Percentiles rank a stretch among this genome's conserved stretches.
These are phyloP conservation scores for Orbilia quercus DNA, from an alignment of 2,329 filamentous ascomycete species.

Conservation along the genomic window DNA sequence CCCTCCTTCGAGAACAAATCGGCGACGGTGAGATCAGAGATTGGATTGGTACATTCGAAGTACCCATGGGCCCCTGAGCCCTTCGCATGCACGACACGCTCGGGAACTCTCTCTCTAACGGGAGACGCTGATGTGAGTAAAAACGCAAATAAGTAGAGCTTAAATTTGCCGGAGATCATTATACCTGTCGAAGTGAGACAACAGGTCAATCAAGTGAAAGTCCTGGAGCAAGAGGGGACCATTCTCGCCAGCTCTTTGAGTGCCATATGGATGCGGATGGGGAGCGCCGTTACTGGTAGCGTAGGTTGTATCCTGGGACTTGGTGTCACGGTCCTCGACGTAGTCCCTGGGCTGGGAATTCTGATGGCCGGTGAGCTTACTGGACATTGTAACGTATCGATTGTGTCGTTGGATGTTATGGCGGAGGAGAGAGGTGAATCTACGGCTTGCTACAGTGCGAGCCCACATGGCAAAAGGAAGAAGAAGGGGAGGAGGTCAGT, in stretches of 20 bases:
- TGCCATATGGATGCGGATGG: constrained; percentile 70
- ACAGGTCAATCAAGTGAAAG: constrained; percentile 73
- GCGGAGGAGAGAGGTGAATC: constrained; percentile 20
- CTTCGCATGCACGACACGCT: constrained; percentile 63
- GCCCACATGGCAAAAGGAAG: constrained; percentile 29
- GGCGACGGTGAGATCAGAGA: constrained; percentile 68
- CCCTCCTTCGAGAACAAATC: constrained; percentile 71
- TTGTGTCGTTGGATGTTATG: constrained; percentile 16
- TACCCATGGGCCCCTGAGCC: constrained; percentile 65
- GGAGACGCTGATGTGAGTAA: background rate
- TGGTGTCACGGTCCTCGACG: constrained; percentile 42
- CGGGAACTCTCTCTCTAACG: constrained; percentile 65
- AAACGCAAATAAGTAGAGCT: background rate
- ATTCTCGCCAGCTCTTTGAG: constrained; percentile 70
- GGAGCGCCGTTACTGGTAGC: constrained; percentile 70
- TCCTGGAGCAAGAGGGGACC: constrained; percentile 73
- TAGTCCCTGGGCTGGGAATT: constrained; percentile 43
- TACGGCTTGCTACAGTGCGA: constrained; percentile 29
- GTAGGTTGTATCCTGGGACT: constrained; percentile 64
- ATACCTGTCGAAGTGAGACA: constrained; percentile 68
- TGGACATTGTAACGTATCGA: constrained; percentile 35
- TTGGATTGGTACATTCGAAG: constrained; percentile 67
- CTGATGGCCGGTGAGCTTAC: constrained; percentile 49
- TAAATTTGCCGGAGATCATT: background rate
- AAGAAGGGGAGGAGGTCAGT: background rate